phyloP scores from a whole-genome alignment of 2,329 filamentous ascomycete species.

The Rugonectria rugulosa region DNA sequence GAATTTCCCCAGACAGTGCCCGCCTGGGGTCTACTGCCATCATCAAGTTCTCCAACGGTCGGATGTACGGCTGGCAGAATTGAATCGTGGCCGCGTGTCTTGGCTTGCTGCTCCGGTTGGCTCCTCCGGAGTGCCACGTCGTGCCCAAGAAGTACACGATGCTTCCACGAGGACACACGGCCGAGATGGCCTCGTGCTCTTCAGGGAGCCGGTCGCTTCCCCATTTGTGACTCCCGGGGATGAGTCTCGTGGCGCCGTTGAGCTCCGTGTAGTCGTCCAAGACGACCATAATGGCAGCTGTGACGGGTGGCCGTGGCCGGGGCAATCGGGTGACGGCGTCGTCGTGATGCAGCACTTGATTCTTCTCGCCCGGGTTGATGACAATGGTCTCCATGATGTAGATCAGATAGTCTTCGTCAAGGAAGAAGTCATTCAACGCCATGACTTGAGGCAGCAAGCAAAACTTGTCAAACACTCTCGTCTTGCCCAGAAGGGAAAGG shows the following conservation, averaged over 20 bases:
- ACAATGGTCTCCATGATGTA: conserved; percentile 20
- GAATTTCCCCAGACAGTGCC: conserved; percentile 15
- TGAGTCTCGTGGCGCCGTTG: conserved; percentile 14
- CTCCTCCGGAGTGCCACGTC: conserved; percentile 16
- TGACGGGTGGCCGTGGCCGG: conserved; percentile 8
- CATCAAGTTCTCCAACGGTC: conserved; percentile 18
- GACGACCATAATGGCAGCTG: conserved; percentile 11
- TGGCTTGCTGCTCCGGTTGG: conserved; percentile 2
- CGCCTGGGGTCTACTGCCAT: conserved; percentile 12
- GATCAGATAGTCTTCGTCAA: conserved; percentile 12
- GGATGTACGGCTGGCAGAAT: conserved; percentile 17
- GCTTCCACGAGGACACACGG: conserved; percentile 11
- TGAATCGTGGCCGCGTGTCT: conserved; percentile 16
- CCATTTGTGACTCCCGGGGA: conserved; percentile 16
- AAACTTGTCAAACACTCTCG: conserved; percentile 17
- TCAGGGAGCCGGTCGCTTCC: conserved; percentile 6
- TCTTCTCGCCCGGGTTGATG: conserved; percentile 16
- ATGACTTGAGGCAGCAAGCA: conserved; percentile 10
- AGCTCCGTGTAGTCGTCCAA: conserved; percentile 18
- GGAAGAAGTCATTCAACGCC: conserved; percentile 14
- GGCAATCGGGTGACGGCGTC: conserved; percentile 9
- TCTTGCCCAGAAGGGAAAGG: conserved; percentile 10
- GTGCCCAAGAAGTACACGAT: conserved; percentile 16
- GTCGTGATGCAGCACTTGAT: conserved; percentile 17
- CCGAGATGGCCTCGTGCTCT: conserved; percentile 8